Evolutionary conservation across 352 stramenopile genomes (phyloP).

Genomic region (Globisporangium sylvaticum): DNA sequence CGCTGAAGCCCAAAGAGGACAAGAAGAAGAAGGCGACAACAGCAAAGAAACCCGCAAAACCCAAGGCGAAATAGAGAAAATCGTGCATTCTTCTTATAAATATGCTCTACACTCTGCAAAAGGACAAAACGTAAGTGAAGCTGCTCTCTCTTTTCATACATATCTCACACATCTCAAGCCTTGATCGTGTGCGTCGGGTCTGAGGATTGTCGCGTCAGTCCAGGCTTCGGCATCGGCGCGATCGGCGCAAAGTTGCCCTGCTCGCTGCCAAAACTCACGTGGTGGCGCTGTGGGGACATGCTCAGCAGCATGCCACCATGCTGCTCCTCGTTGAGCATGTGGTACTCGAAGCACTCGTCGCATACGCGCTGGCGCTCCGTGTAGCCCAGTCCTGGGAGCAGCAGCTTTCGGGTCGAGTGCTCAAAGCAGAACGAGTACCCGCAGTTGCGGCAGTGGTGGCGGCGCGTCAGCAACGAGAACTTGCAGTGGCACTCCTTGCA

Average conservation of each 20-base stretch:
- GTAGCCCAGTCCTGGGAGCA: constrained; percentile 67
- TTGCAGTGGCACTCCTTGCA: constrained; percentile 72
- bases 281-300: constrained; percentile 10
- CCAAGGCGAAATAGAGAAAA: constrained; percentile 3
- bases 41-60: constrained; percentile 8
- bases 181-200: neutral
- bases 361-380: constrained; percentile 75
- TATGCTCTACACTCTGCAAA: constrained; percentile 5
- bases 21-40: constrained; percentile 22
- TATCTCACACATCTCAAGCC: neutral
- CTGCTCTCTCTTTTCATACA: neutral
- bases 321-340: constrained; percentile 32
- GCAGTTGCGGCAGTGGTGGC: constrained; percentile 82
- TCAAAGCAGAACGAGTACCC: constrained; percentile 85
- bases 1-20: constrained; percentile 81
- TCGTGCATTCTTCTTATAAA: constrained; percentile 1
- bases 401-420: constrained; percentile 70
- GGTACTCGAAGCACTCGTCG: constrained; percentile 75
- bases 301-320: constrained; percentile 23
- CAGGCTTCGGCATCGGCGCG: constrained; percentile 12
- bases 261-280: constrained; percentile 13
- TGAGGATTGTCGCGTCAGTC: neutral
- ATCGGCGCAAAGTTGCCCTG: constrained; percentile 9
- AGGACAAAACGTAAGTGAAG: neutral
- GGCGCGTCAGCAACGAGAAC: constrained; percentile 66